Evolutionary conservation across 2,329 filamentous ascomycete species (phyloP), one percentile per base, ranked within the genome.

Genomic region (Sporothrix humicola): DNA sequence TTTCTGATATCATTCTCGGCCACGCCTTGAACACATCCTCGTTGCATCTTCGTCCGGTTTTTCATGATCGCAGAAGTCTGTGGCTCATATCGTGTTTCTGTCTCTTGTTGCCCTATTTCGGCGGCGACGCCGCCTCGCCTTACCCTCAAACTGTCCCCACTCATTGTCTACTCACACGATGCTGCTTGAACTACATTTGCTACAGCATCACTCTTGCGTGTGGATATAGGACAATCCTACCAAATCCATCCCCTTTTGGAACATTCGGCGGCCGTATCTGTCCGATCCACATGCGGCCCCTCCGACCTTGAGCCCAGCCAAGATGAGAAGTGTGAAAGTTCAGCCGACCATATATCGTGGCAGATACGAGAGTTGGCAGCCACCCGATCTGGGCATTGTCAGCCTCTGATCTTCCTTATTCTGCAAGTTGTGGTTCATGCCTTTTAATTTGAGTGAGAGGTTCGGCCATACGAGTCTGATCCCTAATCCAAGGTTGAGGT

Each of bases 81-180:
- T 65, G 59, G n/a, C n/a, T 23, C 37, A 7, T 42, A 46, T 46
- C 59, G 20, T 44, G n/a, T 17, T 10, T 46, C 9, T 46, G 8
- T 37, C n/a, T 65, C 5, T 2, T 44, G 17, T 7, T 15, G 13
- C n/a, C 4, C 31, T 37, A 37, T 37, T n/a, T 23, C 2, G 9
- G 54, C 66, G 26, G 66, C 48, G 66, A 52, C 66, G 1, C 66
- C 66, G 46, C 31, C 54, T 15, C 48, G 42, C 31, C 17, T 54
- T 26, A n/a, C 17, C 31, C 54, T 44, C 46, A 54, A 46, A 26
- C 66, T 42, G 46, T 12, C n/a, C 5, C 26, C 31, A 61, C 15
- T 37, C 13, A 61, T 13, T 10, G 5, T 8, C 6, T 8, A 8
- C 58, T 31, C 8, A 37, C 58, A 37, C 58, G 58, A 42, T 37